Evolutionary conservation across 2,329 filamentous ascomycete species (phyloP), one percentile per base, ranked within the genome.

Genomic region (Colletotrichum godetiae): DNA sequence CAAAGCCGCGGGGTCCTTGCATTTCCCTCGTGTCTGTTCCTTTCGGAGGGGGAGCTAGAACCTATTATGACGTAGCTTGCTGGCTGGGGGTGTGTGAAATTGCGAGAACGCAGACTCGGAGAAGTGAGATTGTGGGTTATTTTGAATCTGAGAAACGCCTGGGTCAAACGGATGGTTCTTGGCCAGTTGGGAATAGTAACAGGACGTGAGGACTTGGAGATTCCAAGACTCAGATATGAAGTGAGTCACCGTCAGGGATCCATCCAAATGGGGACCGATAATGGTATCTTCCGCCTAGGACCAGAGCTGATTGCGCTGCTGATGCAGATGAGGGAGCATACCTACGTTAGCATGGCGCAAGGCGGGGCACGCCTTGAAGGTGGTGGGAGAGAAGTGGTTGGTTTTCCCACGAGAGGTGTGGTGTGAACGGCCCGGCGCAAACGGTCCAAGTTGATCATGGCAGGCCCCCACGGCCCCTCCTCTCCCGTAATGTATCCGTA

Each of bases 1-100:
- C 46, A 42, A 60, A 59, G 66, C 70, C 66, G 67, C 59, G 70
- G 66, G 70, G 67, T 70, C 67, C 67, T 70, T 61, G 70, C 37
- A 53, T 35, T 49, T 49, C 55, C 57, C 27, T 65, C 33, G 22
- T 59, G 27, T 33, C 46, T 56, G 67, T 35, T 57, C 56, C 56
- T 56, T 42, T 55, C 27, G 46, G 49, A 7, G 6, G 63, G 33
- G 60, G 29, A 52, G 35, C 33, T 24, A 42, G 49, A 66, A 19
- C 55, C 37, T 12, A 33, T 19, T 46, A 73, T 73, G 71, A 73
- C 71, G 71, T 73, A 70, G 49, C 33, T 13, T 35, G 46, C 22
- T 57, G 67, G 53, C 27, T 35, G 22, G 27, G n/a, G 58, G 27
- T 59, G 19, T 46, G 53, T 46, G n/a, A 55, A 22, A 37, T 31